Base-by-base conservation (phyloP, 1,139 yeast species). In the Suhomyces bolitotheri region DNA sequence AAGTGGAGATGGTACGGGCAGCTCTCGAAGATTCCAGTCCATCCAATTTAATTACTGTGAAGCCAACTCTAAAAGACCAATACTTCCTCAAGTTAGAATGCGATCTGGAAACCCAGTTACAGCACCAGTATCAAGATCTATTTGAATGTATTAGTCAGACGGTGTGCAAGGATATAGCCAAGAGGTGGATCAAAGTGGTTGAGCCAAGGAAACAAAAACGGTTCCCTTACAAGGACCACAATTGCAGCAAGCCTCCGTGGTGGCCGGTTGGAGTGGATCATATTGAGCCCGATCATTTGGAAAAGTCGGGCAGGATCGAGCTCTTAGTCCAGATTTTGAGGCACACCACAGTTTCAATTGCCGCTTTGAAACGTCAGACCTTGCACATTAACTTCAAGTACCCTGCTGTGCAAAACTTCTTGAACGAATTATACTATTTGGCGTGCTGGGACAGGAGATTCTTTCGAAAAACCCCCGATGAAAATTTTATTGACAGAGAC, bases 261-360 rank as follows among this genome's bases (percentile, higher is more conserved):
- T 84, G 92, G 94, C 92, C 92, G 0, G 27, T 27, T 0, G 37
- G 46, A 12, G 76, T 81, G 0, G 65, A 76, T 25, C 92, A 84
- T 56, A 66, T 68, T 32, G 92, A 84, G 49, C 92, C 92, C 0
- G 92, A 84, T 54, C 89, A 84, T 57, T 62, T 84, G 40, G 72
- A 67, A 41, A 83, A 80, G 50, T 58, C 58, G 2, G 81, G 78
- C 43, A 59, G 94, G 38, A 53, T 80, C 13, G 51, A 49, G 3
- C 55, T 84, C 16, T 58, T 83, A 49, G 60, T 71, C 13, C 50
- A 62, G 15, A 66, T 83, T 14, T 43, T 73, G 13, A 46, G 68
- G 22, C 53, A 58, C 34, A 53, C 56, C 3, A 27, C 42, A 1
- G 51, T 62, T 25, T 43, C 53, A 25, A 43, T 67, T 16, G 43